Evolutionary conservation across 2,329 filamentous ascomycete genomes (phyloP).

Genomic region (Cryphonectria japonica): DNA sequence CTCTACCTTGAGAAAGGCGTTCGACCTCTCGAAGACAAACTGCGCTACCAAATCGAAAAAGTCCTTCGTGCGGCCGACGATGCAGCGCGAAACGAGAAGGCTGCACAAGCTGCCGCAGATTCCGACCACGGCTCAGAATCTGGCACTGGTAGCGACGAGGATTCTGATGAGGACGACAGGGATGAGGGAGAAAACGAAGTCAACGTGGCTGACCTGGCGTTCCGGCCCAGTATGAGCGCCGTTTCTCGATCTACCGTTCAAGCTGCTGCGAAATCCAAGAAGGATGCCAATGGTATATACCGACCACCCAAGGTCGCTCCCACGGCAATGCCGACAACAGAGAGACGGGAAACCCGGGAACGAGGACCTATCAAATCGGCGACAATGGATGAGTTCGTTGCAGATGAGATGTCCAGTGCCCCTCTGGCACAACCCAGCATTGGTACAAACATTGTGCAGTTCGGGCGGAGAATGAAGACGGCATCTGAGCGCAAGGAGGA

Average conservation of each 20-base stretch:
- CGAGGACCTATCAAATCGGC: constrained; percentile 73
- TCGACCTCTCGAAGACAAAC: constrained; percentile 81
- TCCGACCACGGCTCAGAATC: constrained; percentile 40
- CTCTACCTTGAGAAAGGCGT: constrained; percentile 93
- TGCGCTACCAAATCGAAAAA: constrained; percentile 96
- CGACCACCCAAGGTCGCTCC: constrained; percentile 86
- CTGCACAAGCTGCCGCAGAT: constrained; percentile 40
- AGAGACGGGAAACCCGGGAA: constrained; percentile 64
- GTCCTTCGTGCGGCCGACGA: constrained; percentile 87
- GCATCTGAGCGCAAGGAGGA: constrained; percentile 76
- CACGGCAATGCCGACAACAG: constrained; percentile 75
- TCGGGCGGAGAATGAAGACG: constrained; percentile 80
- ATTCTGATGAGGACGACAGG: constrained; percentile 40
- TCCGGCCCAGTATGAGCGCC: constrained; percentile 42
- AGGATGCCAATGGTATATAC: constrained; percentile 73
- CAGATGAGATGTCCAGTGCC: constrained; percentile 78
- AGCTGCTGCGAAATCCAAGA: constrained; percentile 37
- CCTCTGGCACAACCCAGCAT: constrained; percentile 88
- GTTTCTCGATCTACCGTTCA: constrained; percentile 42
- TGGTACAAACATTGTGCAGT: constrained; percentile 81
- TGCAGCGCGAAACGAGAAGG: constrained; percentile 54
- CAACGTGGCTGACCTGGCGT: constrained; percentile 37
- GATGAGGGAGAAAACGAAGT: constrained; percentile 38
- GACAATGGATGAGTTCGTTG: constrained; percentile 90
- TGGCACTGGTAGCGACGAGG: constrained; percentile 44